phyloP scores from a whole-genome alignment of 257 asterid species.

The Galeopsis tetrahit region DNA sequence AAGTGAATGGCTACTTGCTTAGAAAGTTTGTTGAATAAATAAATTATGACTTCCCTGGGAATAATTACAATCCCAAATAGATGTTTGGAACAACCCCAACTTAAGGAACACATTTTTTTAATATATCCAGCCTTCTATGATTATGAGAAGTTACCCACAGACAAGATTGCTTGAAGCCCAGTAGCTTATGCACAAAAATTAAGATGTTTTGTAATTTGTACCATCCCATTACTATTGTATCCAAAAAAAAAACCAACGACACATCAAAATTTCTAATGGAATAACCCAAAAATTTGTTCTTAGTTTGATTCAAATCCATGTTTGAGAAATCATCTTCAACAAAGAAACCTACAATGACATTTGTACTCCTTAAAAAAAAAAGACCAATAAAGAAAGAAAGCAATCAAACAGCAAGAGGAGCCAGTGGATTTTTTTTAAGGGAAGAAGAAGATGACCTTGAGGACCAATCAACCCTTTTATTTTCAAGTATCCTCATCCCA shows the following conservation, averaged over 20 bases:
- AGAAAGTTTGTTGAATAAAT: background rate
- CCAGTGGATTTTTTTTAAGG: background rate
- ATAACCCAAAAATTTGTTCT: background rate
- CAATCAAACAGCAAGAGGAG: background rate
- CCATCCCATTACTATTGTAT: background rate
- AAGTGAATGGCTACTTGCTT: constrained; percentile 14
- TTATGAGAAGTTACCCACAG: constrained; percentile 3
- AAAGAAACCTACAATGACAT: constrained; percentile 2
- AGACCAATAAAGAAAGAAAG: background rate
- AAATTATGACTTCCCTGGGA: background rate
- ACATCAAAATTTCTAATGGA: background rate
- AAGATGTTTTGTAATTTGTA: background rate
- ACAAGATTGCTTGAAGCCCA: constrained; percentile 23
- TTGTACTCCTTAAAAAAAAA: background rate
- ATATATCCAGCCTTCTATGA: background rate
- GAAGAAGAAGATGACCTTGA: background rate
- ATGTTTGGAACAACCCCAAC: constrained; percentile 17
- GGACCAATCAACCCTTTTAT: background rate
- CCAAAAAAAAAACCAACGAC: constrained; percentile 2
- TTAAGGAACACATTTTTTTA: constrained; percentile 4
- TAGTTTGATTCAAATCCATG: background rate
- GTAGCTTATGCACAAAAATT: constrained; percentile 6
- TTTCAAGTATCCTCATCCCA: constrained; percentile 8
- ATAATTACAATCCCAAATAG: constrained; percentile 2
- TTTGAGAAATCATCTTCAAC: constrained; percentile 12